These are phyloP conservation scores for Isatis tinctoria DNA, from an alignment of 345 rosid species.

Conservation along the genomic window DNA sequence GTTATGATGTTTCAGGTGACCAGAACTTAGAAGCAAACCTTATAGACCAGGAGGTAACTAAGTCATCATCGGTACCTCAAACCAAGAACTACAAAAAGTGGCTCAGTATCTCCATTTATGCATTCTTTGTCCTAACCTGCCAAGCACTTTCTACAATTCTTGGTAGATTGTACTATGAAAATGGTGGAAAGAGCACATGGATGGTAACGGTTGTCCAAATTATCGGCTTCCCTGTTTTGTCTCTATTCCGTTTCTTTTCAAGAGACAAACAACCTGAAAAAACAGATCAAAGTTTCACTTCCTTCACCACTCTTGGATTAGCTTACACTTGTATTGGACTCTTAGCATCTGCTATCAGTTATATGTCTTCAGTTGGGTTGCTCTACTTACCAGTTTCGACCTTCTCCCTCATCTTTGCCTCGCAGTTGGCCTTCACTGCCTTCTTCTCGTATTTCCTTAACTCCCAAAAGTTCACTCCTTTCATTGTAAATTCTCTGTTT, in stretches of 20 bases:
- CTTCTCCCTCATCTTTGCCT: slow-evolving; percentile 38
- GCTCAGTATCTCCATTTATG: slow-evolving; percentile 31
- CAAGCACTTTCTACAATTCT: slow-evolving; percentile 39
- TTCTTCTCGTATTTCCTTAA: slow-evolving; percentile 48
- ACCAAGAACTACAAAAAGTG: slow-evolving; percentile 26
- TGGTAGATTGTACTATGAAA: slow-evolving; percentile 43
- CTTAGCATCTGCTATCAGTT: slow-evolving; percentile 25
- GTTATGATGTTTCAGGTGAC: slow-evolving; percentile 6
- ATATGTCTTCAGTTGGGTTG: slow-evolving; percentile 45
- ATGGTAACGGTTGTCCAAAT: slow-evolving; percentile 41
- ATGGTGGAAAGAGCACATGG: slow-evolving; percentile 51
- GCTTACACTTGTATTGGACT: slow-evolving; percentile 38
- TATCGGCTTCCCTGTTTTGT: slow-evolving; percentile 46
- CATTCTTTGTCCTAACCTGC: slow-evolving; percentile 37
- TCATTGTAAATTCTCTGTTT: slow-evolving; percentile 36
- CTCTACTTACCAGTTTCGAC: slow-evolving; percentile 50
- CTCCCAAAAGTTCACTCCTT: slow-evolving; percentile 44
- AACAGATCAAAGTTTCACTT: neutral
- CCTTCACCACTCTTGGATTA: neutral
- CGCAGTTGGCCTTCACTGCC: slow-evolving; percentile 49
- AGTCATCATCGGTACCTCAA: slow-evolving; percentile 7
- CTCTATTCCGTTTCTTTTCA: slow-evolving; percentile 40
- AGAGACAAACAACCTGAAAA: neutral
- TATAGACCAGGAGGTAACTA: neutral
- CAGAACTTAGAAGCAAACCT: neutral